phyloP scores from a whole-genome alignment of 495 filamentous ascomycete genomes.

The Aspergillus wentii region DNA sequence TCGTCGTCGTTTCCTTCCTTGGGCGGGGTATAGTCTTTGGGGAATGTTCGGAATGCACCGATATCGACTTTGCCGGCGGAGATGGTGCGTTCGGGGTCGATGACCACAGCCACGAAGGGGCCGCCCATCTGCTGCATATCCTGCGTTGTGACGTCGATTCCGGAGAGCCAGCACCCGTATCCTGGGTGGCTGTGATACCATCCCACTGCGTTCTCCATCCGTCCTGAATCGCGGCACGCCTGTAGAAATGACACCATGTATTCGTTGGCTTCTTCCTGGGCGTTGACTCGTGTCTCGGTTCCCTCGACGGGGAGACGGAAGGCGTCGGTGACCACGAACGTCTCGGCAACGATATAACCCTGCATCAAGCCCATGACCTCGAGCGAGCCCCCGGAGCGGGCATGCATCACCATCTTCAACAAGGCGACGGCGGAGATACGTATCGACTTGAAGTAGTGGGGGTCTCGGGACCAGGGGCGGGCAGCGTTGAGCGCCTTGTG shows the following conservation, averaged over 20 bases:
- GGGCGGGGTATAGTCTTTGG: conserved; percentile 63
- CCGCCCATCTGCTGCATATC: conserved; percentile 80
- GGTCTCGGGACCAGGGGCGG: conserved; percentile 79
- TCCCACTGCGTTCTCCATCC: conserved; percentile 87
- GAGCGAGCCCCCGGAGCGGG: conserved; percentile 81
- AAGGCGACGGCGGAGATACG: conserved; percentile 92
- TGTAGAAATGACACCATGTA: conserved; percentile 87
- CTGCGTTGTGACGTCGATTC: conserved; percentile 92
- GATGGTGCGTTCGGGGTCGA: conserved; percentile 95
- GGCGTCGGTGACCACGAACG: conserved; percentile 90
- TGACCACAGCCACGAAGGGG: conserved; percentile 93
- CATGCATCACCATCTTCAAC: conserved; percentile 99
- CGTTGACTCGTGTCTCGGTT: conserved; percentile 96
- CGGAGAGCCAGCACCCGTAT: conserved; percentile 96
- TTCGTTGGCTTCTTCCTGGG: conserved; percentile 90
- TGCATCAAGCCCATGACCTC: conserved; percentile 99
- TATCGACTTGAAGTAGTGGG: conserved; percentile 85
- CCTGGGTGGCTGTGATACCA: conserved; percentile 99
- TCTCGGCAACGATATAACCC: conserved; percentile 74
- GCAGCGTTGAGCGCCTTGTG: conserved; percentile 53
- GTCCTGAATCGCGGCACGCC: conserved; percentile 66
- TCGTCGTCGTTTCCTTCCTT: conserved; percentile 42
- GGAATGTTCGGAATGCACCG: conserved; percentile 90
- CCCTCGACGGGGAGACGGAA: conserved; percentile 95
- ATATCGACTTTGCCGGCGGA: conserved; percentile 95